Evolutionary conservation across 192 early-diverging fungal species (phyloP).

Genomic region (Backusella morwellensis): DNA sequence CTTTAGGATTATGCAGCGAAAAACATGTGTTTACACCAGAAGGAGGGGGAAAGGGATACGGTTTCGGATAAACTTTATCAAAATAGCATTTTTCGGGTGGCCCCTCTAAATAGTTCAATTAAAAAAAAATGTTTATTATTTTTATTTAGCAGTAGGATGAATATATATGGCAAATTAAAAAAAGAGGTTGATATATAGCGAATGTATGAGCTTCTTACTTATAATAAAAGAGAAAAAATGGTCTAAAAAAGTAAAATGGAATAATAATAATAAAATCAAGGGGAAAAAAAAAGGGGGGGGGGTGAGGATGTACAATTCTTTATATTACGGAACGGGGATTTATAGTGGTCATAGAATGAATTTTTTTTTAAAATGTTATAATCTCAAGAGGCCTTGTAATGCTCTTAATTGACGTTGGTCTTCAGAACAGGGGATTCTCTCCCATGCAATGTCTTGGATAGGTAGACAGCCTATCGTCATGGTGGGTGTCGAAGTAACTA

Average conservation of each 20-base stretch:
- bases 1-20: background rate
- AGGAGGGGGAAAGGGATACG: background rate
- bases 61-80: conserved; percentile 6
- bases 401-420: conserved; percentile 40
- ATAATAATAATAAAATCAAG: background rate
- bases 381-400: conserved; percentile 23
- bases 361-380: conserved; percentile 16
- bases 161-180: background rate
- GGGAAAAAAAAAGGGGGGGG: background rate
- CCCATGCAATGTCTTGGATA: conserved; percentile 40
- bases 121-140: background rate
- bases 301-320: background rate
- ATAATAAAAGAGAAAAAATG: background rate
- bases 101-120: background rate
- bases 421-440: conserved; percentile 36
- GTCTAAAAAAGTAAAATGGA: background rate
- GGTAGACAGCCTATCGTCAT: conserved; percentile 6
- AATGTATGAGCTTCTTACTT: background rate
- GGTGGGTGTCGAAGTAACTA: background rate
- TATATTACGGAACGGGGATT: background rate
- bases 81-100: background rate
- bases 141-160: background rate
- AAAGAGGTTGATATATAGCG: background rate
- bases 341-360: background rate
- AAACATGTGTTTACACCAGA: background rate